These are phyloP conservation scores for Schoenoplectus tabernaemontani DNA, from an alignment of 202 grass and related monocot species.

Conservation along the genomic window DNA sequence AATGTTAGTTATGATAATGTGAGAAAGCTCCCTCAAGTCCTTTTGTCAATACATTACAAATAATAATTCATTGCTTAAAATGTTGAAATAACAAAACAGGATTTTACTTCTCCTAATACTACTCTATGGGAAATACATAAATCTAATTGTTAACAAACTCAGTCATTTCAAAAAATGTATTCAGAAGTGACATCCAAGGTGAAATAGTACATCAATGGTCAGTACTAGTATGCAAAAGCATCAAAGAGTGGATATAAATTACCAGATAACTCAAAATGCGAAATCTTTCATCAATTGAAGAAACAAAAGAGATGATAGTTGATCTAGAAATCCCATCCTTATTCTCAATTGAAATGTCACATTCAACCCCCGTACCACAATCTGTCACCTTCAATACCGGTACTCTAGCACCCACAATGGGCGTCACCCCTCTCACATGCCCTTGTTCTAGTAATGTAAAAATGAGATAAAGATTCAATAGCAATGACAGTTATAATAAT, in stretches of 20 bases:
- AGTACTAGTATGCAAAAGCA: neutral
- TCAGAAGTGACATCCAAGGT: neutral
- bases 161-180: neutral
- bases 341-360: slow-evolving; percentile 83
- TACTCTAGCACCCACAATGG: slow-evolving; percentile 61
- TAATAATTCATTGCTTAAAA: neutral
- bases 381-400: slow-evolving; percentile 80
- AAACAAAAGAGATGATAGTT: slow-evolving; percentile 46
- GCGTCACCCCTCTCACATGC: slow-evolving; percentile 44
- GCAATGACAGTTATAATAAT: neutral
- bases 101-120: neutral
- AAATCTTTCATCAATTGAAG: slow-evolving; percentile 82
- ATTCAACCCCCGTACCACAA: slow-evolving; percentile 53
- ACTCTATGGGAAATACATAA: neutral
- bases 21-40: neutral
- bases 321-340: slow-evolving; percentile 94
- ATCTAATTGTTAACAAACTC: neutral
- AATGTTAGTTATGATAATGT: neutral
- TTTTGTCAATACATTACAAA: neutral
- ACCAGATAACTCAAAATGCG: slow-evolving; percentile 79
- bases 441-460: slow-evolving; percentile 40
- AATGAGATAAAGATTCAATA: slow-evolving; percentile 11
- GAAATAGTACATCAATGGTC: neutral
- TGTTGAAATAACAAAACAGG: neutral
- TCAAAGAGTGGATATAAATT: slow-evolving; percentile 21